phyloP scores from a whole-genome alignment of 164 flowering plant genomes.

The Paratinospora sagittata region DNA sequence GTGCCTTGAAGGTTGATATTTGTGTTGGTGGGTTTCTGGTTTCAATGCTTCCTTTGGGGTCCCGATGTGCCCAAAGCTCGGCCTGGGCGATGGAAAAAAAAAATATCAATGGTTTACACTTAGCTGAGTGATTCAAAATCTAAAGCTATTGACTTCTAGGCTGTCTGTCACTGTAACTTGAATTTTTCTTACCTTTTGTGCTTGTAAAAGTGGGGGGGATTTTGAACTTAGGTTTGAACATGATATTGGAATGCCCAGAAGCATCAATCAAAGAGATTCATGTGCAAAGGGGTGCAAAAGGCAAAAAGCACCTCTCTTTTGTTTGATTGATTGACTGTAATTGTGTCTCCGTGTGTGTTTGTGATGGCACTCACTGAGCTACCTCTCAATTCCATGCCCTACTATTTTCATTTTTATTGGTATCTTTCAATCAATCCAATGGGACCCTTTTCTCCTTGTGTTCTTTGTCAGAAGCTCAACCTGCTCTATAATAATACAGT shows the following conservation, averaged over 20 bases:
- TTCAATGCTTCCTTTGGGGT: no score
- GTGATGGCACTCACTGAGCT: background rate
- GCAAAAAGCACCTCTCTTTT: constrained; percentile 2
- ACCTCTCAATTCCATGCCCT: background rate
- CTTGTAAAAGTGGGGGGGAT: background rate
- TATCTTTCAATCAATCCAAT: background rate
- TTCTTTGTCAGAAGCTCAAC: background rate
- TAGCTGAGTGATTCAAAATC: background rate
- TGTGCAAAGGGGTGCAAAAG: background rate
- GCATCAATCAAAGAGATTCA: background rate
- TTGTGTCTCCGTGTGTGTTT: background rate
- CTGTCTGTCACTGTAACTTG: background rate
- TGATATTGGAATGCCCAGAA: background rate
- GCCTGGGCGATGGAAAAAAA: no score
- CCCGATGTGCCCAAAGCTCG: no score
- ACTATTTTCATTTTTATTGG: background rate
- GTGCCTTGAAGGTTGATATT: no score
- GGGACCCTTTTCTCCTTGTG: background rate
- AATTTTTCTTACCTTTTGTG: background rate
- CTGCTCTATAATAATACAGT: background rate
- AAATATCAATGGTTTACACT: no score
- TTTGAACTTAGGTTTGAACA: background rate
- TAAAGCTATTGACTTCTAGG: background rate
- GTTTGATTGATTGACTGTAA: constrained; percentile 1
- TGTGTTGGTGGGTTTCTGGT: no score